Conservation (phyloP, 2,329 filamentous ascomycete species). For the Hypoxylon sp. region DNA sequence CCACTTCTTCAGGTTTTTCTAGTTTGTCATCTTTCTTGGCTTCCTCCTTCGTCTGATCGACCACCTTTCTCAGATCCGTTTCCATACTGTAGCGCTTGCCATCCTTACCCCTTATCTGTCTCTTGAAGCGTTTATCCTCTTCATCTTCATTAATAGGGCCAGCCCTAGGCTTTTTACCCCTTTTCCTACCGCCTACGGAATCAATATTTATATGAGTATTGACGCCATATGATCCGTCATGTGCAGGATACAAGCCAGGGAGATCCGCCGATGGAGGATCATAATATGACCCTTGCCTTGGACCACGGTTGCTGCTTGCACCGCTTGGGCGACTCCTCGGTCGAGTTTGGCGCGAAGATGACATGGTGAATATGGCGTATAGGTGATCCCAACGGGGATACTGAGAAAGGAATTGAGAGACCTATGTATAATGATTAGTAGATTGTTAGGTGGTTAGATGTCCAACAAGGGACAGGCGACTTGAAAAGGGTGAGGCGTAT, state of each 20-base stretch:
- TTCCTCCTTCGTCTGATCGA: slow-evolving; percentile 34
- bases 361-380: slow-evolving; percentile 25
- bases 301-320: not conserved
- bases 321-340: slow-evolving; percentile 30
- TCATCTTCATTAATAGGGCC: slow-evolving; percentile 45
- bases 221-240: slow-evolving; percentile 53
- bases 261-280: slow-evolving; percentile 44
- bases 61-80: slow-evolving; percentile 39
- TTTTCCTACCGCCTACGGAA: slow-evolving; percentile 32
- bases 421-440: not conserved
- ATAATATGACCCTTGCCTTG: slow-evolving; percentile 13
- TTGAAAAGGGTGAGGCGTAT: not conserved
- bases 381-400: not conserved
- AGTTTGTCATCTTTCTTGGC: slow-evolving; percentile 36
- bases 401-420: not conserved
- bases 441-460: not conserved
- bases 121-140: slow-evolving; percentile 42
- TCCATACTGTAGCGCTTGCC: slow-evolving; percentile 43
- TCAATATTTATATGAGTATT: slow-evolving; percentile 50
- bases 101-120: slow-evolving; percentile 20
- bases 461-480: not conserved
- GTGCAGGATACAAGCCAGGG: slow-evolving; percentile 49
- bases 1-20: not conserved
- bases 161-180: slow-evolving; percentile 36
- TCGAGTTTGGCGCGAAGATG: slow-evolving; percentile 28